Base-by-base conservation (phyloP, 129 eudicot species). In the Lactuca saligna region DNA sequence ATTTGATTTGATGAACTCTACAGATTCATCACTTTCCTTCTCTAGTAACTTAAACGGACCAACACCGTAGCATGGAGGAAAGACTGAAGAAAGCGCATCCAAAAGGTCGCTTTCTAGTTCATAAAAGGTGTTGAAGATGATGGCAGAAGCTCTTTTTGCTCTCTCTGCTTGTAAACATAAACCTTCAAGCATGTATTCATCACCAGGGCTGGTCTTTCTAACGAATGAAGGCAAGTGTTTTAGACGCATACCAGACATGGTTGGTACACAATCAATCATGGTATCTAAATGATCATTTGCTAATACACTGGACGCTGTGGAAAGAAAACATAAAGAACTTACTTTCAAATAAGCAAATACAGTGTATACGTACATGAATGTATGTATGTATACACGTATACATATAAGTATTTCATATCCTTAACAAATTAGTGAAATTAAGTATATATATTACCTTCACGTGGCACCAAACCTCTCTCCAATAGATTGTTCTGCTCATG, bases 101-200 rank as follows among this genome's bases (percentile, higher is more conserved):
- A 82, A 0, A 4, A 16, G 71, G 17, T 78, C 82, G 0, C 53
- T 25, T 7, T 88, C 95, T 2, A 88, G 72, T 10, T 70, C 79
- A 44, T 82, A 75, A 54, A 82, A 85, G 0, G 91, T 75, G 81
- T 82, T 88, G 72, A 85, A 64, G 17, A 85, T 62, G 11, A 88
- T 14, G 13, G 82, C 79, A 0, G 66, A 37, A 15, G 71, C 69
- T 68, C 58, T 72, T 5, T 57, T 38, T 14, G 80, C 57, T 1
- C 59, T 61, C 1, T 71, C 74, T 3, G 37, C 5, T 50, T 72
- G 77, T 32, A 3, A 9, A 34, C 33, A n/a, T 1, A 16, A 4
- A 53, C 15, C 33, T 5, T 33, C 20, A 7, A 59, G 60, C 39
- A 78, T 16, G 53, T 60, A 72, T n/a, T 80, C 77, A 41, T 85